phyloP scores from a whole-genome alignment of 2,329 filamentous ascomycete species.

The Anthostomella pinea region DNA sequence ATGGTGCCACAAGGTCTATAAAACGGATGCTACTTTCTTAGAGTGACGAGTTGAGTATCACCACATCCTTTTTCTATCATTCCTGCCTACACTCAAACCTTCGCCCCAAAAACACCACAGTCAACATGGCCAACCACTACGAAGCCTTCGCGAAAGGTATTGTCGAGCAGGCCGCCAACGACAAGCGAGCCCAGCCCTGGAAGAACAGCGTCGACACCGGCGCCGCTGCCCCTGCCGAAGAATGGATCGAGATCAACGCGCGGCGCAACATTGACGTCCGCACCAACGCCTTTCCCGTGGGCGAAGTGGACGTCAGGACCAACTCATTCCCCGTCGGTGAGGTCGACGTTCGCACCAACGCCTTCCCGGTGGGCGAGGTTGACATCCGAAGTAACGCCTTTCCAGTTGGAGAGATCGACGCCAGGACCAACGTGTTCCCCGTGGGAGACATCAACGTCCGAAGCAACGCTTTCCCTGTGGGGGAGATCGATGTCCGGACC shows the following conservation, averaged over 20 bases:
- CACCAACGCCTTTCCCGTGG: constrained; percentile 4
- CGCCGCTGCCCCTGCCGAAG: constrained; percentile 1
- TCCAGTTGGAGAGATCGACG: constrained; percentile 1
- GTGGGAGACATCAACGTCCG: too few species aligned
- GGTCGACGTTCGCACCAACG: constrained; percentile 3
- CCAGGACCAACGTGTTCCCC: constrained; percentile 3
- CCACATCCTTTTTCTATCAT: too few species aligned
- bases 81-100: too few species aligned
- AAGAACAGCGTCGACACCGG: constrained; percentile 7
- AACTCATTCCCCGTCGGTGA: constrained; percentile 3
- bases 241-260: constrained; percentile 7
- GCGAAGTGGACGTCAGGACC: constrained; percentile 2
- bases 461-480: too few species aligned
- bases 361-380: constrained; percentile 1
- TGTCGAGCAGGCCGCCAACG: constrained; percentile 3
- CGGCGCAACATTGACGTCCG: not conserved
- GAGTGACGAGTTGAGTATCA: too few species aligned
- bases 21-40: too few species aligned
- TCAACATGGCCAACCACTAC: constrained; percentile 9
- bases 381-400: constrained; percentile 4
- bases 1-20: too few species aligned
- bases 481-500: too few species aligned
- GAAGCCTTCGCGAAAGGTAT: constrained; percentile 4
- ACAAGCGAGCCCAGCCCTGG: constrained; percentile 9
- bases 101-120: not conserved